phyloP scores from a whole-genome alignment of 2,329 filamentous ascomycete genomes.

The Botryosphaeria dothidea region DNA sequence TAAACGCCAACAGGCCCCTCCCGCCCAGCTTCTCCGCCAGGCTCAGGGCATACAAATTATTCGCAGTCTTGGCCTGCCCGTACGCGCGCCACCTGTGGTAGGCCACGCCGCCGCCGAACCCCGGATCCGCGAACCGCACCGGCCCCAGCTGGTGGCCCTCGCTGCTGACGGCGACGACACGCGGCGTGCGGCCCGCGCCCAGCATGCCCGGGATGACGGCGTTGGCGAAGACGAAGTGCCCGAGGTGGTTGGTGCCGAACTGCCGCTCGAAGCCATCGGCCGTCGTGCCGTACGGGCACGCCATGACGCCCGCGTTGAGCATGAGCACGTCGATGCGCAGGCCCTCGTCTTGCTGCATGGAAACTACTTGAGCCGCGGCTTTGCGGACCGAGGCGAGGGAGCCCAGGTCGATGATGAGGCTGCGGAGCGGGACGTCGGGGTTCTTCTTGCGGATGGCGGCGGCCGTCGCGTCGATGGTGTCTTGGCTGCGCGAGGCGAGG shows the following conservation, averaged over 20 bases:
- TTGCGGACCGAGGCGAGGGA: constrained; percentile 36
- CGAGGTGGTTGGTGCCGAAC: constrained; percentile 49
- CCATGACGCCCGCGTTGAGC: constrained; percentile 41
- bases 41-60: constrained; percentile 28
- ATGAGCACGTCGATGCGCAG: constrained; percentile 45
- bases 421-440: constrained; percentile 36
- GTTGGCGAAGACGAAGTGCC: constrained; percentile 46
- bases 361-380: constrained; percentile 35
- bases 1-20: constrained; percentile 29
- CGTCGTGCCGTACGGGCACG: constrained; percentile 33
- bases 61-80: constrained; percentile 29
- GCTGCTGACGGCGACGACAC: constrained; percentile 32
- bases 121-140: constrained; percentile 23
- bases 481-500: constrained; percentile 43
- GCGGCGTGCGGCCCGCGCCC: constrained; percentile 28
- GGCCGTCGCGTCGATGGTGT: constrained; percentile 44
- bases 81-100: constrained; percentile 23
- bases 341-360: constrained; percentile 26
- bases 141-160: constrained; percentile 23
- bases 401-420: constrained; percentile 37
- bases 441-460: constrained; percentile 35
- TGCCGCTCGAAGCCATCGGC: constrained; percentile 48
- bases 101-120: constrained; percentile 21
- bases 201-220: constrained; percentile 44
- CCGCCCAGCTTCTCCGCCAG: constrained; percentile 28